Conservation (phyloP, 352 stramenopile genomes). For the Pythium plurisporium region DNA sequence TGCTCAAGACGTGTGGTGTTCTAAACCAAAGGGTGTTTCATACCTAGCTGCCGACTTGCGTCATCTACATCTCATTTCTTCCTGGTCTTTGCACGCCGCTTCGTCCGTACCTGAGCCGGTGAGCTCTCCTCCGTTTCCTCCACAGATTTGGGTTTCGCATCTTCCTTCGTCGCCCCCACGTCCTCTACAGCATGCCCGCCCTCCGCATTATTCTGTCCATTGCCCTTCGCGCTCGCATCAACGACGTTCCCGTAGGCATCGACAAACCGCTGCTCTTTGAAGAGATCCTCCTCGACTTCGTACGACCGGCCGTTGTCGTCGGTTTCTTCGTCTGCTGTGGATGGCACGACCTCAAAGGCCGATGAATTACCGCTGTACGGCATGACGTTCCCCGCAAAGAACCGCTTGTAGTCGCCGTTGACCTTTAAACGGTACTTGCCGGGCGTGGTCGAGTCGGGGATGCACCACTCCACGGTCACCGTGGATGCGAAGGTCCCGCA, state of each 20-base stretch:
- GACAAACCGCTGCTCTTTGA: not conserved
- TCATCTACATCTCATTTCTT: too few species aligned
- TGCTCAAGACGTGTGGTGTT: too few species aligned
- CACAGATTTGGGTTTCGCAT: too few species aligned
- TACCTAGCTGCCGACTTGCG: too few species aligned
- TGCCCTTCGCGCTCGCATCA: too few species aligned
- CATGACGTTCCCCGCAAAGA: constrained; percentile 42
- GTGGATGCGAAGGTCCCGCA: constrained; percentile 64
- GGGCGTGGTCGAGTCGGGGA: constrained; percentile 36
- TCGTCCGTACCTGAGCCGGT: too few species aligned
- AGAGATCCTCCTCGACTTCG: not conserved
- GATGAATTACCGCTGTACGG: constrained; percentile 60
- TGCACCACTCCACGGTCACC: constrained; percentile 67
- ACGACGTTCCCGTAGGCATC: not conserved
- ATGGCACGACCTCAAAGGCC: constrained; percentile 37
- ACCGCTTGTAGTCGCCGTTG: constrained; percentile 73
- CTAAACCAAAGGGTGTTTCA: too few species aligned
- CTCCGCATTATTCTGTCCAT: not conserved
- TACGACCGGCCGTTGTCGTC: not conserved
- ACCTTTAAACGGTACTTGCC: constrained; percentile 76
- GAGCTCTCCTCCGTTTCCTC: too few species aligned
- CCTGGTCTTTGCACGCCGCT: too few species aligned
- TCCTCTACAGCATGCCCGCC: too few species aligned
- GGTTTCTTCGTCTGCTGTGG: not conserved
- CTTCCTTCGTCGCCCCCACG: too few species aligned